Base-by-base conservation (phyloP, 768 basidiomycete species). In the Fomitopsis serialis region DNA sequence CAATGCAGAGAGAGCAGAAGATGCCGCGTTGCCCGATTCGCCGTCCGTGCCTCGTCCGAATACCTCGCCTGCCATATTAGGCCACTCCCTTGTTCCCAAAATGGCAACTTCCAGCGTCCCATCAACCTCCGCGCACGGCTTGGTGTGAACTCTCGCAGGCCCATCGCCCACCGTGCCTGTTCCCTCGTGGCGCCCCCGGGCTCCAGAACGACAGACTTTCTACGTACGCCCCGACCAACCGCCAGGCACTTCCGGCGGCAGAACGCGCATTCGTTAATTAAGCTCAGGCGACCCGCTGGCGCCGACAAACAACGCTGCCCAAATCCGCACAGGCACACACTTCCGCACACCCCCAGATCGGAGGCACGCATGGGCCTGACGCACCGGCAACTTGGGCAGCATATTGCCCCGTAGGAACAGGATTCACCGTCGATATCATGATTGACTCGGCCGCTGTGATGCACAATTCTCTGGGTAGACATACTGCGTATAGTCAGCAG, bases 51-150 rank as follows among this genome's bases (percentile, higher is more conserved):
- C 48, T 50, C 23, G 6, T 36, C 42, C 42, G 45, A 51, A 43
- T 55, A 55, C 47, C 47, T 58, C 52, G 24, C 48, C 53, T 59
- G 37, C 61, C 57, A 44, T 50, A 53, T 47, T 46, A 24, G 45
- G 63, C 57, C 51, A 55, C 27, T 23, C 19, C 36, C 50, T 66
- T 66, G 65, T 66, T 47, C 65, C 48, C 50, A 23, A 56, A 50
- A 55, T 58, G 58, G 61, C 27, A 25, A 23, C 15, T 12, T n/a
- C 32, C 25, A 34, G 15, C 46, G 45, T 7, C 17, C 19, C 32
- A 22, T 48, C 46, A 21, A 34, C 32, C 9, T 3, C 25, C 5
- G 25, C 27, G 27, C n/a, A 12, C 25, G 13, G 37, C 8, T 15
- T 19, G 4, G 37, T 40, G 37, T 40, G 37, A 40, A 40, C 37